A percentile compares a stretch with the other conserved stretches of the same genome.
These are phyloP conservation scores for Rhodamnia argentea DNA, from an alignment of 345 rosid species.

Conservation along the genomic window DNA sequence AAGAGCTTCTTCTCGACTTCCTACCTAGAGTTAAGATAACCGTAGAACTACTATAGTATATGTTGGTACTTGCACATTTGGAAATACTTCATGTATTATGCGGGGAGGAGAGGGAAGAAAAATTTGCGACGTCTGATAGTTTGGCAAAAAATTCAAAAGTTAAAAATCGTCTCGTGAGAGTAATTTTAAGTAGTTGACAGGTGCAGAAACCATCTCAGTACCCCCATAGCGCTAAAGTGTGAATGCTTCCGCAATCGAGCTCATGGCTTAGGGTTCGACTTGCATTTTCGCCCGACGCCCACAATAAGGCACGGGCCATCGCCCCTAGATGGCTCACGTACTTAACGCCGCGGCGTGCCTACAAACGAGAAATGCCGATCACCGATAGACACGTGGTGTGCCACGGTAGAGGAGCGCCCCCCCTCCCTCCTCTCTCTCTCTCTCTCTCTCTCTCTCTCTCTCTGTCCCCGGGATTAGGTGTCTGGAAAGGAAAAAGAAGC, in stretches of 20 bases:
- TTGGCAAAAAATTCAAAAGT: background rate
- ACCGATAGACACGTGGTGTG: background rate
- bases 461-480: background rate
- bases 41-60: rapidly evolving
- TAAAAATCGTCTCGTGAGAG: background rate
- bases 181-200: background rate
- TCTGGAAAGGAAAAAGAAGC: background rate
- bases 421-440: background rate
- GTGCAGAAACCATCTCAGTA: too few relatives aligned
- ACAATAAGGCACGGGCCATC: background rate
- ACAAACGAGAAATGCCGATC: background rate
- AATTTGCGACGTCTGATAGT: rapidly evolving
- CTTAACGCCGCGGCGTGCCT: background rate
- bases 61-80: background rate
- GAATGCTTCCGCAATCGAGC: background rate
- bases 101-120: background rate
- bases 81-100: background rate
- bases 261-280: background rate
- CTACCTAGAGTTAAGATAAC: background rate
- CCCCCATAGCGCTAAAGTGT: too few relatives aligned
- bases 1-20: background rate
- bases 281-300: background rate
- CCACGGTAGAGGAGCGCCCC: background rate
- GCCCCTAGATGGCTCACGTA: background rate
- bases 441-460: too few relatives aligned